phyloP scores from a whole-genome alignment of 305 asterid species.

The Withania somnifera region DNA sequence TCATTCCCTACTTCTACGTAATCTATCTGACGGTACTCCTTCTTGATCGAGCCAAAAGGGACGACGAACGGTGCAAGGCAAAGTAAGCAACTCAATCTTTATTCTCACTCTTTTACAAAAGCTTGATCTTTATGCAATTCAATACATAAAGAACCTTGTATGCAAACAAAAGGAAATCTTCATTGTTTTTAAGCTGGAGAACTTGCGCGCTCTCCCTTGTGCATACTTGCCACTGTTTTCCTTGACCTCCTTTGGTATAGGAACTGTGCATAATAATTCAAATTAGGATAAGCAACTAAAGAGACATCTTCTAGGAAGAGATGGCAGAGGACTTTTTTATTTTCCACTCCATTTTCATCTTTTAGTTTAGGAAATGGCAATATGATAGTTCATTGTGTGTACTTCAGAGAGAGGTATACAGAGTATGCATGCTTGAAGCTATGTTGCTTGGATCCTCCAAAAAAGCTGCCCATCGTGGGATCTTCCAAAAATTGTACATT shows the following conservation, averaged over 20 bases:
- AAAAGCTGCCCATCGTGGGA: too few species aligned
- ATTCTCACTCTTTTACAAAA: background rate
- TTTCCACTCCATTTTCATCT: background rate
- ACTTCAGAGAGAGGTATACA: background rate
- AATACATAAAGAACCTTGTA: background rate
- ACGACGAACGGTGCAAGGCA: conserved; percentile 81
- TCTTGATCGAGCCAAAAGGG: conserved; percentile 78
- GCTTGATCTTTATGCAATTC: background rate
- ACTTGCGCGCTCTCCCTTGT: background rate
- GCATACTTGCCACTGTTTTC: background rate
- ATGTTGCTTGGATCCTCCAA: background rate
- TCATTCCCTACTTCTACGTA: conserved; percentile 84
- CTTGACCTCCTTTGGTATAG: background rate
- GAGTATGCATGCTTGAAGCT: background rate
- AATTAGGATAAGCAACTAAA: background rate
- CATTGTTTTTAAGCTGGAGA: background rate
- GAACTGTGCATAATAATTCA: background rate
- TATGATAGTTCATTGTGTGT: background rate
- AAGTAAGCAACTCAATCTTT: conserved; percentile 43
- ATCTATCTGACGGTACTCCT: conserved; percentile 80
- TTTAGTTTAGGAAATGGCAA: background rate
- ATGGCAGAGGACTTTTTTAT: background rate
- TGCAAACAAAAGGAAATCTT: background rate
- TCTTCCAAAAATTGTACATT: background rate
- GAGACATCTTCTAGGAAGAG: background rate